Evolutionary conservation across 2,329 filamentous ascomycete species (phyloP).

Genomic region (Trichoderma koningii): DNA sequence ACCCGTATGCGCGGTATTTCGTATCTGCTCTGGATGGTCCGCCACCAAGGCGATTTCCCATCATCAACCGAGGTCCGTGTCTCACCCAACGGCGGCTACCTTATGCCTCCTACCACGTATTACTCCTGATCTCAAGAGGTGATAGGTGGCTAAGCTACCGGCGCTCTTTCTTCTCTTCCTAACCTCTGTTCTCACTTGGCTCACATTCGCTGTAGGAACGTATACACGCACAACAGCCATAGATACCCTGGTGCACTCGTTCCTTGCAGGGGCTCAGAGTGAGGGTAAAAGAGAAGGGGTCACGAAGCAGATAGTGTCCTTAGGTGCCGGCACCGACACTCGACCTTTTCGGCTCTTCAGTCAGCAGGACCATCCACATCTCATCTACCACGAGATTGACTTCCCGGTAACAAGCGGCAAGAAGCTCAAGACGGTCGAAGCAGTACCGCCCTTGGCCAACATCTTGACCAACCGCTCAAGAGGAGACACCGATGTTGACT

Average conservation of each 20-base stretch:
- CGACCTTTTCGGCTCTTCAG: conserved; percentile 75
- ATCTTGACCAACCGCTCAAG: conserved; percentile 43
- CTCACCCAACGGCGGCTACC: no score
- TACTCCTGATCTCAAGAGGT: not conserved
- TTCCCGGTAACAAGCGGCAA: conserved; percentile 72
- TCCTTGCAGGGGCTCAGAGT: conserved; percentile 54
- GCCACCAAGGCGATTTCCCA: conserved; percentile 70
- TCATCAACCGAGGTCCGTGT: conserved; percentile 83
- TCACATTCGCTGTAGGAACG: conserved; percentile 62
- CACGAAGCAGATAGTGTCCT: conserved; percentile 79
- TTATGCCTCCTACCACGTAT: not conserved
- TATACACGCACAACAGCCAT: conserved; percentile 86
- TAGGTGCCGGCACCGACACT: conserved; percentile 93
- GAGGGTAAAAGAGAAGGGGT: conserved; percentile 25
- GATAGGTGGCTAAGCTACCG: no score
- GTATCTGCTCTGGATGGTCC: conserved; percentile 53
- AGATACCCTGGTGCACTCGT: conserved; percentile 72
- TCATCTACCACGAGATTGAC: conserved; percentile 91
- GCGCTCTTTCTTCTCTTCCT: not conserved
- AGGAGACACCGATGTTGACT: conserved; percentile 39
- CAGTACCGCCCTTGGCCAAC: conserved; percentile 46
- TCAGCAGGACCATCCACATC: conserved; percentile 39
- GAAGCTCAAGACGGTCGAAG: conserved; percentile 61
- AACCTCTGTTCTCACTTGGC: not conserved
- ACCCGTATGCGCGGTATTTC: conserved; percentile 75